Evolutionary conservation across 108 stramenopile species (phyloP), one percentile per base, ranked within the genome.

Genomic region (Schizochytrium sp.): DNA sequence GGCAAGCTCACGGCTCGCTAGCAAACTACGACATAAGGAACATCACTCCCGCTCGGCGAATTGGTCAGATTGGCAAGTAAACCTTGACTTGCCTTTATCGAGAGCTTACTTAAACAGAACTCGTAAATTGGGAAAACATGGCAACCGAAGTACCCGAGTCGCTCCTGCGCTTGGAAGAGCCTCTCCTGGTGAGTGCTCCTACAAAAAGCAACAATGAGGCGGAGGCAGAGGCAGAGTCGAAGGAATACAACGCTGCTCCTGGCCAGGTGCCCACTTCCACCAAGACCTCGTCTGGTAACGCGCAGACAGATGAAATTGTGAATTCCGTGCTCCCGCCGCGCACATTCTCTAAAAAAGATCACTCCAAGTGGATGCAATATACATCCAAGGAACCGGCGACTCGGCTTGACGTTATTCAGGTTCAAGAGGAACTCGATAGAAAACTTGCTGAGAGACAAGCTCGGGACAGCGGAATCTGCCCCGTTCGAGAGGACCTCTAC

Each of bases 401-500:
- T n/a, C 93, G 94, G 46, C 72, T 93, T 55, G 94, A 94, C 56
- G 94, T 95, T 47, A 92, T 94, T 47, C 87, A 92, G 59, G 88
- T 95, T 1, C 91, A 95, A 92, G 94, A 94, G 73, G 90, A 91
- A 42, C 69, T 95, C 45, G 94, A 95, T 47, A 89, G 89, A 42
- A 89, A 90, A 41, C 92, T 94, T 40, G 64, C 73, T 15, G 92
- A 95, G 72, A 57, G 94, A 19, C 93, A 95, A 56, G 94, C 94
- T 13, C 69, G 94, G 53, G 94, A 95, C 47, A 92, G 90, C 3
- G 94, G 94, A 38, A 94, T 95, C 19, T 95, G 94, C 73, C 92
- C 94, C 47, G 94, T 95, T 57, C 92, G 94, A 3, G 94, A 95
- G 83, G 94, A 95, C 41, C 91, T 95, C 4, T 95, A 94, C 83